Evolutionary conservation across 345 rosid genomes (phyloP), one percentile per base, ranked within the genome.

Genomic region (Aquilaria malaccensis): DNA sequence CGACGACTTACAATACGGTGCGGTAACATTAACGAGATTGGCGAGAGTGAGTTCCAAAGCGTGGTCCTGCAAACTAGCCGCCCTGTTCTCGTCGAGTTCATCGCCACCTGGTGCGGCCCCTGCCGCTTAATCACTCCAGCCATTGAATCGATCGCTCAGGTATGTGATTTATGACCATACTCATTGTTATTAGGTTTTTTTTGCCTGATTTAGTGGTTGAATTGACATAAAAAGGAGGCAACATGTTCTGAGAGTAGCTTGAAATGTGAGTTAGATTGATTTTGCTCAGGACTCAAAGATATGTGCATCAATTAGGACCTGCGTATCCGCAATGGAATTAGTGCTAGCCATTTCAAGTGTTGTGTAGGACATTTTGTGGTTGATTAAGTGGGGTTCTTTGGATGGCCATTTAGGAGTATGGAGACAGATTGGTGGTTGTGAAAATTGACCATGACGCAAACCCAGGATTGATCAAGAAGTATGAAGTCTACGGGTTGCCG

Each of bases 101-200:
- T 90, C 3, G 97, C 97, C 53, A 77, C 66, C 60, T 87, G 97
- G 97, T 90, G 97, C 55, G 97, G 97, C 30, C 95, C 97, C 6
- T 90, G 97, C 77, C 88, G 90, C 52, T 74, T 90, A 64, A 85
- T 90, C 67, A 78, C 88, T 75, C 87, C 93, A 4, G 88, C 92
- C 56, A 77, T 87, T 74, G 85, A 88, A 68, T 74, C 76, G 60
- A 62, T 85, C 41, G 75, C 89, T 6, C 77, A 83, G 87, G 89
- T 81, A 37, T 37, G 43, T 3, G 43, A 4, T 37, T 37, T 37
- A 37, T 9, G 43, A 37, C 22, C 22, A 22, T 22, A 22, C 22
- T 22, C 22, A 22, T 1, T 22, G 22, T 22, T 22, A 22, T 22
- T 22, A 22, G 22, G 22, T 22, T 22, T 22, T 22, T 22, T 22